Conservation (phyloP, 1,139 yeast genomes). For the Saccharomyces pastorianus region DNA sequence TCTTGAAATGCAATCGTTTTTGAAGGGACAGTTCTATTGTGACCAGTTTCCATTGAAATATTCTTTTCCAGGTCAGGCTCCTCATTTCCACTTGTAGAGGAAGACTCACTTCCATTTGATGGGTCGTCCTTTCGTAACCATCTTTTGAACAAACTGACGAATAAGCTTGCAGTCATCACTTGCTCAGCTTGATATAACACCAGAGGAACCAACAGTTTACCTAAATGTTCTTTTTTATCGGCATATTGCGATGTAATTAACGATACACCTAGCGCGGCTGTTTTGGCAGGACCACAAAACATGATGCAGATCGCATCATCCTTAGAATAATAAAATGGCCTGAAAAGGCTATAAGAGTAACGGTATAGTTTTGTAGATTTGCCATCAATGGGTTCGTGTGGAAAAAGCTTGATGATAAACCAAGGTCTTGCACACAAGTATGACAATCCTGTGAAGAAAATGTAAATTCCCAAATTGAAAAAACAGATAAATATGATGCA, state of each 20-base stretch:
- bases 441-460: constrained; percentile 61
- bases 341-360: constrained; percentile 36
- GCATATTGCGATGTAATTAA: constrained; percentile 76
- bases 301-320: constrained; percentile 69
- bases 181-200: constrained; percentile 83
- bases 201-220: constrained; percentile 67
- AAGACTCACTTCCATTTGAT: neutral
- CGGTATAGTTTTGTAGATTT: constrained; percentile 39
- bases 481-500: constrained; percentile 70
- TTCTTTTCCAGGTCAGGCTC: neutral
- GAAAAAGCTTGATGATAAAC: constrained; percentile 39
- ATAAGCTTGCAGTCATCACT: constrained; percentile 65
- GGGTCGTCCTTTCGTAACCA: constrained; percentile 37
- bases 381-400: constrained; percentile 39
- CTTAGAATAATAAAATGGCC: constrained; percentile 63
- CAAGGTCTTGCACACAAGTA: constrained; percentile 55
- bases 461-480: constrained; percentile 69
- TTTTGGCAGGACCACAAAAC: constrained; percentile 88
- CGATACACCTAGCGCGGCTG: constrained; percentile 87
- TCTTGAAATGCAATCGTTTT: neutral
- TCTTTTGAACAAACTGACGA: constrained; percentile 54
- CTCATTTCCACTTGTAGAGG: neutral
- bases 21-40: neutral
- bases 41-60: neutral
- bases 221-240: constrained; percentile 48